Percentiles rank a stretch among this genome's conserved stretches.
Conservation (phyloP, 306 rosid species). For the Vicia sativa region DNA sequence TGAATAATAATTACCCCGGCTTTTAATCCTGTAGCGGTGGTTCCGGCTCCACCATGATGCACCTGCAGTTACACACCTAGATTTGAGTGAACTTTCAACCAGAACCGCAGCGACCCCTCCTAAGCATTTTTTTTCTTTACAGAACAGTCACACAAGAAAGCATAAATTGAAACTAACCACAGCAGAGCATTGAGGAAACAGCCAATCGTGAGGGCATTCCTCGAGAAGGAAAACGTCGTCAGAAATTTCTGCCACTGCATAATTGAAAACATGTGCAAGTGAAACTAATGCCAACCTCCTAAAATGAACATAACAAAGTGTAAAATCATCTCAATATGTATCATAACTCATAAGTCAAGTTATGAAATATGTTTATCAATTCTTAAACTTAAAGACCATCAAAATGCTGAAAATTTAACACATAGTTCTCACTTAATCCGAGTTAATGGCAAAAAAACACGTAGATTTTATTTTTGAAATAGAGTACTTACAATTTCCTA, state of each 20-base stretch:
- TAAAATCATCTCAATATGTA: not conserved
- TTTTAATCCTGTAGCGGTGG: constrained; percentile 90
- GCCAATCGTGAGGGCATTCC: constrained; percentile 98
- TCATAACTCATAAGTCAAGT: constrained; percentile 18
- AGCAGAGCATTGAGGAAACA: constrained; percentile 94
- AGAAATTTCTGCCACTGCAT: constrained; percentile 73
- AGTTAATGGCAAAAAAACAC: not conserved
- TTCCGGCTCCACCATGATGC: constrained; percentile 99
- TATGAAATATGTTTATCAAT: not conserved
- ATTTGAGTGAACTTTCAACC: not conserved
- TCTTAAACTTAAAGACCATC: constrained; percentile 28
- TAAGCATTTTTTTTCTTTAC: constrained; percentile 14
- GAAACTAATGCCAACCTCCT: constrained; percentile 22
- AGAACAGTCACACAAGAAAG: constrained; percentile 9
- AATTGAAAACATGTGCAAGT: constrained; percentile 30
- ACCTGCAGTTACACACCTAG: constrained; percentile 57
- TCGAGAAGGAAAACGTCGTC: constrained; percentile 74
- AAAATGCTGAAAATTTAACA: constrained; percentile 9
- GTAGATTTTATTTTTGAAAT: not conserved
- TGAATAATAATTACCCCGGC: constrained; percentile 84
- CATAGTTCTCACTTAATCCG: no score
- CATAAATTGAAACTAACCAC: constrained; percentile 64
- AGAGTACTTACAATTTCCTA: constrained; percentile 70
- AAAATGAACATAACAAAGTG: constrained; percentile 26
- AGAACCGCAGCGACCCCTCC: not conserved